Base-by-base conservation (phyloP, 164 flowering plant genomes). In the Vitis cinerea region DNA sequence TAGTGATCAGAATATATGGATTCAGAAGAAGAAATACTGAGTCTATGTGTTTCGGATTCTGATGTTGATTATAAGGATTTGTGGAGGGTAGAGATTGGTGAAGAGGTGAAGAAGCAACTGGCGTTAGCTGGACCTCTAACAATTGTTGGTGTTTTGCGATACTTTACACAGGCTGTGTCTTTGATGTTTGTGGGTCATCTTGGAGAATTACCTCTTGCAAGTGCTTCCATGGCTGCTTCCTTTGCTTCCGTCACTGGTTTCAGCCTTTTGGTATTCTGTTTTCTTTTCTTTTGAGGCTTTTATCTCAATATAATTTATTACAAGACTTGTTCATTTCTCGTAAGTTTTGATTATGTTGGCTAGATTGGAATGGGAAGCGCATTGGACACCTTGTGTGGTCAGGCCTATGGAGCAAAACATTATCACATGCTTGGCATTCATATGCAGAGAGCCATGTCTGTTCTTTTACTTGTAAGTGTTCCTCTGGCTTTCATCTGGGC, bases 171-270 rank as follows among this genome's bases (percentile, higher is more conserved):
- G 65, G 50, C 80, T 16, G 80, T 84, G 15, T 86, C 90, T 4
- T 58, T 84, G 27, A 86, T 86, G 90, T 82, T 83, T 72, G 87
- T 84, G 61, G 90, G 90, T 29, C 90, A 86, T 74, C 80, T 86
- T 48, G 87, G 88, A 2, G 83, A 86, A 69, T 70, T 86, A 10
- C 67, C 87, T 65, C 86, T 84, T 31, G 73, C 87, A 30, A 79
- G 81, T 70, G 85, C 86, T 73, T 81, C 87, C 64, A 72, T 86
- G 83, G 87, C 89, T 23, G 83, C 84, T 68, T 83, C 87, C 17
- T 86, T 86, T 54, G 85, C 85, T 7, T 50, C 75, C 7, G 87
- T 84, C 55, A 83, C 87, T 59, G 89, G 89, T 60, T 83, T 84
- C 66, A 80, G 84, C 77, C 59, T 86, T 48, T 30, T 83, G 84